A percentile compares a stretch with the other conserved stretches of the same genome.
These are phyloP conservation scores for Neurospora intermedia DNA, from an alignment of 495 filamentous ascomycete genomes.

Conservation along the genomic window DNA sequence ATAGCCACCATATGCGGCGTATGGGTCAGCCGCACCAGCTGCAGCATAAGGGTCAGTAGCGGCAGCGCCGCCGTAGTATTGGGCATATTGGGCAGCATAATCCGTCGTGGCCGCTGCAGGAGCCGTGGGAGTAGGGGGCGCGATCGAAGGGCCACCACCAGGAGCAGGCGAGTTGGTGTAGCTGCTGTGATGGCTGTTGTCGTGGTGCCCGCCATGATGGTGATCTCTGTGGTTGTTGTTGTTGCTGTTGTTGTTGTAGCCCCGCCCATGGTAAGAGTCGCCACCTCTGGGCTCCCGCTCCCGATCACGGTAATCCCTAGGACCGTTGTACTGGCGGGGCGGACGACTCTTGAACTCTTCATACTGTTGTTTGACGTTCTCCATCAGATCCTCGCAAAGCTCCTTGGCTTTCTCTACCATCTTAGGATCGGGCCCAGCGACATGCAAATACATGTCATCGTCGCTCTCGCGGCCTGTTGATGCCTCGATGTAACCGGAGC, in stretches of 20 bases:
- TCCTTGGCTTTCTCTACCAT: constrained; percentile 82
- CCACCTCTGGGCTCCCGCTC: constrained; percentile 19
- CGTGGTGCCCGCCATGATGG: constrained; percentile 27
- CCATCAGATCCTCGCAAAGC: constrained; percentile 76
- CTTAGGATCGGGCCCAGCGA: constrained; percentile 77
- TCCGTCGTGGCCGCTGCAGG: constrained; percentile 24
- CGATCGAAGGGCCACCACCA: constrained; percentile 23
- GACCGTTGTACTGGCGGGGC: constrained; percentile 52
- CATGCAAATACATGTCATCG: constrained; percentile 89
- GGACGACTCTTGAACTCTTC: constrained; percentile 81
- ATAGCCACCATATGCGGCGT: constrained; percentile 87
- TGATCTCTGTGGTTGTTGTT: constrained; percentile 27
- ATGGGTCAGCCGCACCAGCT: constrained; percentile 50
- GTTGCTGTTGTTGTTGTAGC: constrained; percentile 27
- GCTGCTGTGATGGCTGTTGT: constrained; percentile 17
- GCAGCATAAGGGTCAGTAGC: neutral
- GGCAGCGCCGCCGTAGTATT: constrained; percentile 54
- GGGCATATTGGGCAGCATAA: constrained; percentile 76
- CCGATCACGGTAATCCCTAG: constrained; percentile 20
- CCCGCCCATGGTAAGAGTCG: constrained; percentile 25
- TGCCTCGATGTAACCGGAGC: constrained; percentile 88
- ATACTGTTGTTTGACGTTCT: constrained; percentile 75
- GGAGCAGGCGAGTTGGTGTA: constrained; percentile 28
- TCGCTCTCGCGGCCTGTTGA: constrained; percentile 79
- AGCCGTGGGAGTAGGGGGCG: constrained; percentile 26